Evolutionary conservation across 116 monocot genomes (phyloP), one percentile per base, ranked within the genome.

Genomic region (Phalaenopsis hybrid): DNA sequence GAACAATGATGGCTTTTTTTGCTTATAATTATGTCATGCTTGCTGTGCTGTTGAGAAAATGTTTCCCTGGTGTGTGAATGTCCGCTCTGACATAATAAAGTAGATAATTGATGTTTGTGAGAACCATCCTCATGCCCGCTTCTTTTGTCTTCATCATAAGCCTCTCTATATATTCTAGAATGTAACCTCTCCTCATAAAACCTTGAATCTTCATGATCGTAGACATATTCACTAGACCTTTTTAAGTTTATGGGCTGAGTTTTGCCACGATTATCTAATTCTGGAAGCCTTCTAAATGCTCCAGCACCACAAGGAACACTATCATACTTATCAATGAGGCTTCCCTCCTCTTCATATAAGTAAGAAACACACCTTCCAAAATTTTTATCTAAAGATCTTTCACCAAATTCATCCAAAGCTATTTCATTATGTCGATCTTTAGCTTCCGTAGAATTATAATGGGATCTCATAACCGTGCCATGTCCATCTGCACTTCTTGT

Each of bases 271-370:
- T 8, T 50, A 79, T 70, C 41, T 57, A 20, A 78, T 79, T 79
- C 45, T 73, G 73, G 44, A n/a, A 55, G 79, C 49, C 70, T 70
- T 76, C 63, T 76, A 44, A 78, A 67, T 69, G 78, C 57, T 55
- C 57, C 49, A 55, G 78, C 43, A n/a, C 21, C 57, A 41, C 55
- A 44, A 48, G 51, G 44, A 73, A 15, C 11, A 25, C 52, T 77
- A 78, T 34, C 12, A 76, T 21, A 49, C 37, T 69, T 83, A 78
- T 44, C 15, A 63, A 68, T 69, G 52, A 51, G 51, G 34, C 12
- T 70, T 50, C 51, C 50, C 5, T 57, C 79, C n/a, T 78, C 59
- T 44, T 43, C 20, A 7, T 61, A 33, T 20, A 70, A 33, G 68
- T 41, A 73, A 73, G 58, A 23, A 44, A 49, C 72, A 23, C 44